phyloP scores from a whole-genome alignment of 768 basidiomycete genomes.

The Rhodotorula graminis region DNA sequence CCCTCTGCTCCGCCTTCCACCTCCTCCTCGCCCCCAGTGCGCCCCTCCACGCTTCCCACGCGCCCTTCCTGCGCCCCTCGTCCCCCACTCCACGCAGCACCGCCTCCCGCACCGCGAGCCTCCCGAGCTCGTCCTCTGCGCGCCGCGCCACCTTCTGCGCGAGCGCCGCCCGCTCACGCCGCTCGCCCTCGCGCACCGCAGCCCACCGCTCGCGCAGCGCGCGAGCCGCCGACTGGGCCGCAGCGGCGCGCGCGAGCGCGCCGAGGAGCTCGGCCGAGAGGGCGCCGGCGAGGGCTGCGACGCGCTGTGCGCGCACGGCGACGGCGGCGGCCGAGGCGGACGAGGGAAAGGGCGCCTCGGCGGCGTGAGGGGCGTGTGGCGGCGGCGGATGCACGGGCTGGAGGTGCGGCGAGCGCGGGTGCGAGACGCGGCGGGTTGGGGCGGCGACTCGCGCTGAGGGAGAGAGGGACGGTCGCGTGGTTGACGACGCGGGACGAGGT shows the following conservation, averaged over 20 bases:
- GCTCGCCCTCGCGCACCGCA: neutral
- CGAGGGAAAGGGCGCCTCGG: neutral
- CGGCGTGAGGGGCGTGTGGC: neutral
- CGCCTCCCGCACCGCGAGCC: neutral
- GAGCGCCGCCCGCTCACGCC: neutral
- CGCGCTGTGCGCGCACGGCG: neutral
- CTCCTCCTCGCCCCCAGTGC: slow-evolving; percentile 15
- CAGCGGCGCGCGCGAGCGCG: neutral
- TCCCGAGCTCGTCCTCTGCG: neutral
- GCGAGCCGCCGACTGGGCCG: neutral
- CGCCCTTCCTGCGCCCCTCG: neutral
- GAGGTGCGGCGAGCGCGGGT: too few relatives aligned
- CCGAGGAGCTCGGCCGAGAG: slow-evolving; percentile 3
- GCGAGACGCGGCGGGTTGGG: neutral
- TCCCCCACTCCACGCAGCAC: slow-evolving; percentile 1
- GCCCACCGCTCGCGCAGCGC: slow-evolving; percentile 13
- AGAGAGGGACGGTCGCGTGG: neutral
- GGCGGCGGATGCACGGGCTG: too few relatives aligned
- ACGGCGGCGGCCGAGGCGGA: neutral
- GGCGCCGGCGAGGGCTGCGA: neutral
- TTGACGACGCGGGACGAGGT: neutral
- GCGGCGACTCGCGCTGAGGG: too few relatives aligned
- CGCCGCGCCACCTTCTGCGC: neutral
- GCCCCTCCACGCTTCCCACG: slow-evolving; percentile 10
- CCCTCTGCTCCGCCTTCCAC: neutral